These are phyloP conservation scores for Kwoniella sp. DNA, from an alignment of 768 basidiomycete genomes.

Conservation along the genomic window DNA sequence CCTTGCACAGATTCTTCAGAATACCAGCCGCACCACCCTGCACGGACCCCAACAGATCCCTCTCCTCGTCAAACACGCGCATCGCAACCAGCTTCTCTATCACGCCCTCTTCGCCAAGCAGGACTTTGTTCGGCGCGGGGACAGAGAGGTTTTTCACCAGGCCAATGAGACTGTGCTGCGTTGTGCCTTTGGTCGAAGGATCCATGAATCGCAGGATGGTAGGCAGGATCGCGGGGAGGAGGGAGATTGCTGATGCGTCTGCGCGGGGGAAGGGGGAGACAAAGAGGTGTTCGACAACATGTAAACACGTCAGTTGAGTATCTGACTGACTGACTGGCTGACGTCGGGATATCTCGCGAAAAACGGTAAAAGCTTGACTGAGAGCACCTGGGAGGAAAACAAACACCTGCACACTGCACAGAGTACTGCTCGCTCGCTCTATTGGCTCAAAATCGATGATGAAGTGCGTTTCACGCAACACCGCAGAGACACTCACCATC, in stretches of 20 bases:
- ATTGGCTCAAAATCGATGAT: too few relatives aligned
- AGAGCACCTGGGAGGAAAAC: too few relatives aligned
- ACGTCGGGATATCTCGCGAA: too few relatives aligned
- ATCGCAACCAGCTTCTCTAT: conserved; percentile 67
- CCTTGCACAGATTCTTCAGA: conserved; percentile 82
- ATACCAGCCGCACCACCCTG: conserved; percentile 86
- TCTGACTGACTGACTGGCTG: too few relatives aligned
- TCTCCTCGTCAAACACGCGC: conserved; percentile 69
- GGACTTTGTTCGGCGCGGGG: conserved; percentile 62
- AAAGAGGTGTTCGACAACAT: background rate
- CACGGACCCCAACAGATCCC: conserved; percentile 83
- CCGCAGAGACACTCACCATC: conserved; percentile 32
- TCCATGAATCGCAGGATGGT: conserved; percentile 16
- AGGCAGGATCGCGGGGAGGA: conserved; percentile 11
- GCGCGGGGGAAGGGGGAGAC: background rate
- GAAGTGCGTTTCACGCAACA: too few relatives aligned
- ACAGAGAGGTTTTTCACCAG: conserved; percentile 80
- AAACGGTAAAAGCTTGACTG: too few relatives aligned
- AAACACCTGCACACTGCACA: too few relatives aligned
- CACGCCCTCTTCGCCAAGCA: conserved; percentile 67
- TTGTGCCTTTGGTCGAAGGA: conserved; percentile 55
- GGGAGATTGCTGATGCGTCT: conserved; percentile 19
- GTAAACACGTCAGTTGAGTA: too few relatives aligned
- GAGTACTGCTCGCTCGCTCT: too few relatives aligned
- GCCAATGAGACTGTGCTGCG: conserved; percentile 86